Conservation (phyloP, 1,284 basidiomycete genomes). For the Ustilago lituana region DNA sequence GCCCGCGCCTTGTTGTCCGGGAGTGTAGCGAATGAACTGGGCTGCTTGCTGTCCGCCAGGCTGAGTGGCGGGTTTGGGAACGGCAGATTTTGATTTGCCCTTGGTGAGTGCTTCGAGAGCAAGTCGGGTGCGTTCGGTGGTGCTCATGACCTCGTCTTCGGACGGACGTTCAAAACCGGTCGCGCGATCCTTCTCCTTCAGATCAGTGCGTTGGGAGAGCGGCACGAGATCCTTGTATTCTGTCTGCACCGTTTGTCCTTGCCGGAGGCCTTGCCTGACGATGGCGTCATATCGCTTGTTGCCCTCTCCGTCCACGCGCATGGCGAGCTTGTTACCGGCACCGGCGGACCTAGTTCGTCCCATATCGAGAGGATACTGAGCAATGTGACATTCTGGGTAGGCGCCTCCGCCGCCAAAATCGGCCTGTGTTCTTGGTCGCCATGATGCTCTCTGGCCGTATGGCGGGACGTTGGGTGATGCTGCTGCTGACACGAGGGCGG, state of each 20-base stretch:
- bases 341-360: slow-evolving; percentile 79
- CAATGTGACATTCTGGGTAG: slow-evolving; percentile 96
- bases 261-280: slow-evolving; percentile 89
- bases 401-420: slow-evolving; percentile 94
- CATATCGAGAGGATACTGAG: slow-evolving; percentile 95
- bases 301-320: slow-evolving; percentile 95
- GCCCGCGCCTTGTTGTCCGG: slow-evolving; percentile 77
- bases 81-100: slow-evolving; percentile 95
- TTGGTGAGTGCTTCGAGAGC: slow-evolving; percentile 93
- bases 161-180: slow-evolving; percentile 84
- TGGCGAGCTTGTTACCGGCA: slow-evolving; percentile 76
- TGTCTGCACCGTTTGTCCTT: slow-evolving; percentile 86
- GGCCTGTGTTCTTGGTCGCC: slow-evolving; percentile 82
- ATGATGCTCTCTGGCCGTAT: slow-evolving; percentile 84
- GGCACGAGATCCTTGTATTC: slow-evolving; percentile 98
- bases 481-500: slow-evolving; percentile 15
- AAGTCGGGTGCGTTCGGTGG: slow-evolving; percentile 86
- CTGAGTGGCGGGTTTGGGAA: slow-evolving; percentile 72
- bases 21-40: slow-evolving; percentile 93
- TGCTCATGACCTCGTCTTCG: slow-evolving; percentile 85
- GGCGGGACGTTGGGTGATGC: slow-evolving; percentile 71
- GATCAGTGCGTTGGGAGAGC: slow-evolving; percentile 81
- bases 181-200: slow-evolving; percentile 75
- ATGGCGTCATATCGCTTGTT: slow-evolving; percentile 97
- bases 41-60: slow-evolving; percentile 40